Evolutionary conservation across 768 basidiomycete genomes (phyloP).

Genomic region (Macrolepiota dolichaula): DNA sequence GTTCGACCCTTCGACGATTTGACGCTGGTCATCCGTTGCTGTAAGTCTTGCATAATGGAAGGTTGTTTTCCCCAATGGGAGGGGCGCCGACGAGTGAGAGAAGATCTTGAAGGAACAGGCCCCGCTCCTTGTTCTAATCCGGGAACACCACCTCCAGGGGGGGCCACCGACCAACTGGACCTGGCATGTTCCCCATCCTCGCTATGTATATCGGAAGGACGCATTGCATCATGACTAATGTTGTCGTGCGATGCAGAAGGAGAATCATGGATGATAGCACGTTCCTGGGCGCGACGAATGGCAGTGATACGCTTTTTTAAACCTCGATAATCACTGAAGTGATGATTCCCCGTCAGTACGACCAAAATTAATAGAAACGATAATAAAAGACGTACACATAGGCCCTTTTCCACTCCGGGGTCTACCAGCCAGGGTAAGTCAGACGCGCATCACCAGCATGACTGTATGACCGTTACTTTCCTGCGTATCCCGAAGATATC

Average conservation of each 20-base stretch:
- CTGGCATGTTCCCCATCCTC: not conserved
- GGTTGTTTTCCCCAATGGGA: not conserved
- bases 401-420: constrained; percentile 71
- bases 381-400: constrained; percentile 42
- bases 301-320: constrained; percentile 65
- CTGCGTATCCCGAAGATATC: constrained; percentile 71
- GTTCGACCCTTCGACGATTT: not conserved
- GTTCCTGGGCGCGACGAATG: constrained; percentile 41
- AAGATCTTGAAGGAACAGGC: not conserved
- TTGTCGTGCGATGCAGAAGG: constrained; percentile 8
- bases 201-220: constrained; percentile 3
- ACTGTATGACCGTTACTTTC: constrained; percentile 24
- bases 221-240: constrained; percentile 1
- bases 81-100: not conserved
- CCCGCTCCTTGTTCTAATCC: not conserved
- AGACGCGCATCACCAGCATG: not conserved
- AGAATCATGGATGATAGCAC: constrained; percentile 19
- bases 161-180: not conserved
- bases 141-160: not conserved
- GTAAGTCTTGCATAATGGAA: not conserved
- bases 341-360: not conserved
- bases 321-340: constrained; percentile 61
- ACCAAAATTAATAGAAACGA: not conserved
- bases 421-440: constrained; percentile 33
- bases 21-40: not conserved